phyloP scores from a whole-genome alignment of 129 eudicot species.

The Smallanthus sonchifolius region DNA sequence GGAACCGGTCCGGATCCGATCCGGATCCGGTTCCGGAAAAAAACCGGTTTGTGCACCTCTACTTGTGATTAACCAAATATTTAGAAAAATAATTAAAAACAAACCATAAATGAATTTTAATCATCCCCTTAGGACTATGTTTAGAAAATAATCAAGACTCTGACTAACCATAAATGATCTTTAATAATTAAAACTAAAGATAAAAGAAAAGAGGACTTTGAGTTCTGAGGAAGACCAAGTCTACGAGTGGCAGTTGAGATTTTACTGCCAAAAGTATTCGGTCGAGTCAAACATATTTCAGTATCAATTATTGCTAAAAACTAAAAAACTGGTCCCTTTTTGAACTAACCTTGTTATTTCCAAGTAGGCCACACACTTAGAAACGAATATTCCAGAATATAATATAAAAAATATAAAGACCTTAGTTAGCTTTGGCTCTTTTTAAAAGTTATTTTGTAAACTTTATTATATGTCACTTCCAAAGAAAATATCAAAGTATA shows the following conservation, averaged over 20 bases:
- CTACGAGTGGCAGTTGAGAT: conserved; percentile 25
- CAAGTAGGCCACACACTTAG: background rate
- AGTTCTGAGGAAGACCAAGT: background rate
- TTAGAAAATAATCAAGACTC: background rate
- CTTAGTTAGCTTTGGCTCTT: background rate
- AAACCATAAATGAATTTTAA: background rate
- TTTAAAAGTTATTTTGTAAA: conserved; percentile 13
- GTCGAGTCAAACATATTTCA: conserved; percentile 16
- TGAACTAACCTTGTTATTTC: background rate
- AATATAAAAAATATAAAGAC: background rate
- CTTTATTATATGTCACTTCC: background rate
- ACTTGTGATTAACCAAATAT: background rate
- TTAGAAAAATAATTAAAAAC: background rate
- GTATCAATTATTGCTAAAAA: conserved; percentile 3
- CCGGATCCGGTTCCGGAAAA: too few relatives aligned
- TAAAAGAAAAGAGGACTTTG: conserved; percentile 10
- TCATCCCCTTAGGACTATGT: background rate
- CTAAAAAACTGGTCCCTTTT: conserved; percentile 1
- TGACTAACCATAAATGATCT: background rate
- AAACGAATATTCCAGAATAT: background rate
- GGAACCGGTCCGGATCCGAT: too few relatives aligned
- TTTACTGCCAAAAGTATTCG: conserved; percentile 17
- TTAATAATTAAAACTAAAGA: background rate
- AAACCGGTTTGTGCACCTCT: too few relatives aligned
- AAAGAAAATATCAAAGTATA: background rate